Evolutionary conservation across 1,284 basidiomycete genomes (phyloP), one percentile per base, ranked within the genome.

Genomic region (Trichosporon ovoides): DNA sequence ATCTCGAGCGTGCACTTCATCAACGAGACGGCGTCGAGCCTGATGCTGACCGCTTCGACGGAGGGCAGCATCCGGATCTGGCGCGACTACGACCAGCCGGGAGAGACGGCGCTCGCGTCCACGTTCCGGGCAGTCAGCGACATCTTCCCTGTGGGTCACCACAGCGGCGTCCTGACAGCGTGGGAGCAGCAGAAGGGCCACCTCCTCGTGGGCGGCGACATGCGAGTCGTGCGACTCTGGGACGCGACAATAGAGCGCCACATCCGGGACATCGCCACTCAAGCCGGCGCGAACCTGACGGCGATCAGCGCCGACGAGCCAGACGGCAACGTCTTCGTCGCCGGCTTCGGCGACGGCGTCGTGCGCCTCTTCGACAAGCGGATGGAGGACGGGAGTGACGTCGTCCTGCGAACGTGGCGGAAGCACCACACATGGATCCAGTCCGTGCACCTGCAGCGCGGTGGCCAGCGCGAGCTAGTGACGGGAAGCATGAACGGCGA

Each of bases 401-500:
- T 94, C 40, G 87, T 95, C 5, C 54, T 76, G 40, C 81, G 88
- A 49, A 84, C 85, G 3, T 97, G 89, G 75, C 80, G 84, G 46
- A 87, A 90, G 52, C 95, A 98, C 77, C 81, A 83, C 34, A 85
- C 88, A 9, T 98, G 94, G 93, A 85, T 98, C 18, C 90, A 93
- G 74, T 91, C 88, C 65, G 88, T 94, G 34, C 85, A 87, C 64
- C 88, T 93, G 80, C 89, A 97, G 77, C 85, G 87, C 11, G 84
- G 83, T 3, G 80, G 84, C 7, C 79, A 82, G 19, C 82, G 83
- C 16, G 90, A 95, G 68, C 84, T 97, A 64, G 78, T 97, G 11
- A 92, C 92, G n/a, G 93, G 89, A 60, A 97, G 94, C 70, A 79
- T 91, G 73, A 88, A 91, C 69, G 96, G 96, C 1, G 87, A 92